Base-by-base conservation (phyloP, 2,329 filamentous ascomycete genomes). In the Scytalidium lignicola region DNA sequence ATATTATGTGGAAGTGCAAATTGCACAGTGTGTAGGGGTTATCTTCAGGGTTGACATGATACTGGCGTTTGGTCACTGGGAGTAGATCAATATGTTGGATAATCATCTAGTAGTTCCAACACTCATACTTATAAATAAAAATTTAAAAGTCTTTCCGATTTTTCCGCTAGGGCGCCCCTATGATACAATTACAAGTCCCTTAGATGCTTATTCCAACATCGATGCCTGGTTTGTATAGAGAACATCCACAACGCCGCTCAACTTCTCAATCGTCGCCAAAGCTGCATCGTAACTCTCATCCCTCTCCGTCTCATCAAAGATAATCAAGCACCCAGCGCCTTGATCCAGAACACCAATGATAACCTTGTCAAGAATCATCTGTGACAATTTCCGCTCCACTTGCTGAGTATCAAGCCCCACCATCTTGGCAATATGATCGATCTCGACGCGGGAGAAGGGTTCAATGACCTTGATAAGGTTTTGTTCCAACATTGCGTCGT, bases 401-500 rank as follows among this genome's bases (percentile, higher is more conserved):
- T 97, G 92, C 69, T 90, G 86, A 21, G 89, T 95, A 68, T 97
- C 93, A 54, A 99, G 78, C 37, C 92, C 91, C 46, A 99, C 93
- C 86, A 97, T 95, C 76, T 93, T 90, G 59, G 93, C 92, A 62
- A 99, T 90, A 68, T 99, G 93, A 61, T 86, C 87, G 62, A 99
- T 95, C 73, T 99, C 93, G 47, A 99, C 93, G 54, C 91, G 83
- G 64, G 89, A 95, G 74, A 97, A 99, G 19, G 93, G 93, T 78
- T 99, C 93, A 66, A 99, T 99, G 55, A 99, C 93, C 78, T 99
- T 97, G 80, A 97, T 95, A 40, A 99, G 80, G 71, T 99, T 99
- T 79, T 99, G 93, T 76, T 99, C 93, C 65, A 99, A 73, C 90
- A 99, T 96, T 67, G 91, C 90, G 70, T 99, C 93, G 74, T 99